A percentile compares a stretch with the other conserved stretches of the same genome.
Conservation (phyloP, 176 grass and related monocot species). For the Thalia dealbata region DNA sequence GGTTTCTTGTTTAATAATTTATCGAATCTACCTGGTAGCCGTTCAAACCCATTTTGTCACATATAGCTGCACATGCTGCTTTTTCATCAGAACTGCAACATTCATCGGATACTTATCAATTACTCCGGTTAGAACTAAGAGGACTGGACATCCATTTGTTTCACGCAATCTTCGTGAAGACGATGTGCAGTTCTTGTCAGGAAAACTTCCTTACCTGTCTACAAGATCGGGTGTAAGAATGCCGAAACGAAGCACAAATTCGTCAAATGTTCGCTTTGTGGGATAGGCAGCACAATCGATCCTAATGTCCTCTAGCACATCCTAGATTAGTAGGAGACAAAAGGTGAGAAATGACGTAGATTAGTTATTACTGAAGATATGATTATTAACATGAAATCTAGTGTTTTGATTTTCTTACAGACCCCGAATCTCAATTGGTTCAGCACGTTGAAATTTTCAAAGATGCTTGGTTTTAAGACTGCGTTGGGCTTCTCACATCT, state of each 20-base stretch:
- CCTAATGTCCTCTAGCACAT: slow-evolving; percentile 90
- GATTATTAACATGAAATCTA: slow-evolving; percentile 6
- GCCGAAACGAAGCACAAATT: slow-evolving; percentile 88
- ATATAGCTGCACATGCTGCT: slow-evolving; percentile 57
- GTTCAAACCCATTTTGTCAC: slow-evolving; percentile 79
- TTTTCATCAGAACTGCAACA: slow-evolving; percentile 75
- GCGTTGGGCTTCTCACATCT: slow-evolving; percentile 92
- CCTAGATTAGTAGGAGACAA: slow-evolving; percentile 28
- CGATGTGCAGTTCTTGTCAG: background rate
- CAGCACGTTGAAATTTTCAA: slow-evolving; percentile 77
- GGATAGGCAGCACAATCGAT: slow-evolving; percentile 97
- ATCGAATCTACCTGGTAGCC: slow-evolving; percentile 66
- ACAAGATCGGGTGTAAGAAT: slow-evolving; percentile 75
- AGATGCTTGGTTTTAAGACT: slow-evolving; percentile 79
- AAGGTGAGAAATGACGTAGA: background rate
- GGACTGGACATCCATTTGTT: background rate
- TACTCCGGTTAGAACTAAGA: slow-evolving; percentile 50
- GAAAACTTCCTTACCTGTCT: slow-evolving; percentile 50
- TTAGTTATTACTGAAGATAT: background rate
- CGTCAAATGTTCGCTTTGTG: slow-evolving; percentile 87
- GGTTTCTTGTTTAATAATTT: background rate
- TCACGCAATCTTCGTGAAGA: background rate
- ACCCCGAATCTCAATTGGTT: slow-evolving; percentile 95
- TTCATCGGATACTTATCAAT: background rate
- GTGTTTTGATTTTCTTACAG: slow-evolving; percentile 31